These are phyloP conservation scores for Dactylellina drechsleri DNA, from an alignment of 2,329 filamentous ascomycete genomes.

Conservation along the genomic window DNA sequence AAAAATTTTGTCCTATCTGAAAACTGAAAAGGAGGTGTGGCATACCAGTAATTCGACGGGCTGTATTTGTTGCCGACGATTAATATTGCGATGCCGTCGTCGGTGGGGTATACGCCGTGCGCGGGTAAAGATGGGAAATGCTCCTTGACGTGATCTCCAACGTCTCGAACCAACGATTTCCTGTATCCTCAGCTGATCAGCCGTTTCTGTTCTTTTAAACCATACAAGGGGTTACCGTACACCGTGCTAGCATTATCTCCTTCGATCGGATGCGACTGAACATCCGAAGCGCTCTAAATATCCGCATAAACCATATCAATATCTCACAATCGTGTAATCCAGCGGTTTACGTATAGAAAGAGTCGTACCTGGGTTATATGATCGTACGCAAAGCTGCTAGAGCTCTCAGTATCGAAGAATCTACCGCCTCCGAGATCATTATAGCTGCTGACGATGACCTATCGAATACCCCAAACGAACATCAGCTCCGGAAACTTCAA, in stretches of 20 bases:
- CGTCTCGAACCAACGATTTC: conserved; percentile 82
- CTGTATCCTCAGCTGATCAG: conserved; percentile 59
- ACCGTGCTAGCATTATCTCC: conserved; percentile 80
- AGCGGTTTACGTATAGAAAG: neutral
- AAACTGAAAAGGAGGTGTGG: neutral
- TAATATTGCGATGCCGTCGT: conserved; percentile 78
- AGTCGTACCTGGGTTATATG: conserved; percentile 76
- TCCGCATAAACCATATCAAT: conserved; percentile 18
- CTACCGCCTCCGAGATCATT: conserved; percentile 81
- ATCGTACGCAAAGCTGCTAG: conserved; percentile 88
- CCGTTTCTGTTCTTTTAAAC: neutral
- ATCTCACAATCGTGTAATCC: neutral
- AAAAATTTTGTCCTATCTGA: neutral
- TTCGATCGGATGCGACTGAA: conserved; percentile 82
- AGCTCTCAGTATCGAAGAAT: conserved; percentile 90
- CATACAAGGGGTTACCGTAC: conserved; percentile 66
- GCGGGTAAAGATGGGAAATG: conserved; percentile 82
- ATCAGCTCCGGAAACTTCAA: neutral
- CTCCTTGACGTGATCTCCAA: conserved; percentile 80
- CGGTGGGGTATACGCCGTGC: conserved; percentile 82
- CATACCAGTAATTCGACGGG: conserved; percentile 94
- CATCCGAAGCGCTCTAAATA: conserved; percentile 78
- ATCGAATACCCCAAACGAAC: conserved; percentile 25
- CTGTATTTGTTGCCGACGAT: conserved; percentile 97
- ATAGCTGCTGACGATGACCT: conserved; percentile 84